phyloP scores from a whole-genome alignment of 345 rosid genomes.

The Heritiera littoralis region DNA sequence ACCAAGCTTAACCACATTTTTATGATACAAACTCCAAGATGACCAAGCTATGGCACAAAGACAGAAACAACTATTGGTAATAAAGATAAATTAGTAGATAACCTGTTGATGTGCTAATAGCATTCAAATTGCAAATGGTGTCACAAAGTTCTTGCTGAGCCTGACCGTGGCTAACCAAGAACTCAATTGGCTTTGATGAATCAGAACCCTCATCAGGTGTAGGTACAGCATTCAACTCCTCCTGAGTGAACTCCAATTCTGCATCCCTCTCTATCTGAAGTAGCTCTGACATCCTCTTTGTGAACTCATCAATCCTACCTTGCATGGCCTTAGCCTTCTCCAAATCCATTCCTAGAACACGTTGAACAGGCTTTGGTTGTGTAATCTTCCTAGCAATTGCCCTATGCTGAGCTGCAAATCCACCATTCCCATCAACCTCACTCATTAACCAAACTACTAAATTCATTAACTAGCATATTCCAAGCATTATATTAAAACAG shows the following conservation, averaged over 20 bases:
- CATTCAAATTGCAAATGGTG: slow-evolving; percentile 88
- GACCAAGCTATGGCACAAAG: slow-evolving; percentile 18
- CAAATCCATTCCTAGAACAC: slow-evolving; percentile 80
- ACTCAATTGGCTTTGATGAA: slow-evolving; percentile 75
- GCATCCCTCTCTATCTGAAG: slow-evolving; percentile 52
- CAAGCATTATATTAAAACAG: slow-evolving; percentile 10
- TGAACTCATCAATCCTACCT: slow-evolving; percentile 66
- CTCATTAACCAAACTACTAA: slow-evolving; percentile 11
- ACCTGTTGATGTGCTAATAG: slow-evolving; percentile 89
- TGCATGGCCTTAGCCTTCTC: slow-evolving; percentile 76
- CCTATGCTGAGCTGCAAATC: slow-evolving; percentile 81
- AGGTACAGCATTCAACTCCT: slow-evolving; percentile 88
- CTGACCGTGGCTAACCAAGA: slow-evolving; percentile 92
- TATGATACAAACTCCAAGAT: background rate
- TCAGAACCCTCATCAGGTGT: slow-evolving; percentile 71
- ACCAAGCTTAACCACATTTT: slow-evolving; percentile 18
- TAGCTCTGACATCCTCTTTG: slow-evolving; percentile 59
- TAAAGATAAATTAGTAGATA: slow-evolving; percentile 21
- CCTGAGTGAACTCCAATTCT: slow-evolving; percentile 91
- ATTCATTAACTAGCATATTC: background rate
- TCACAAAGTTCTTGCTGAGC: slow-evolving; percentile 96
- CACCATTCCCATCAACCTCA: slow-evolving; percentile 28
- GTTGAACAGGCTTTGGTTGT: slow-evolving; percentile 66
- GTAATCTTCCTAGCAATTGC: slow-evolving; percentile 72
- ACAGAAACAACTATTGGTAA: slow-evolving; percentile 4